These are phyloP conservation scores for Thoreauomyces humboldtii DNA, from an alignment of 192 early-diverging fungal species.

Conservation along the genomic window DNA sequence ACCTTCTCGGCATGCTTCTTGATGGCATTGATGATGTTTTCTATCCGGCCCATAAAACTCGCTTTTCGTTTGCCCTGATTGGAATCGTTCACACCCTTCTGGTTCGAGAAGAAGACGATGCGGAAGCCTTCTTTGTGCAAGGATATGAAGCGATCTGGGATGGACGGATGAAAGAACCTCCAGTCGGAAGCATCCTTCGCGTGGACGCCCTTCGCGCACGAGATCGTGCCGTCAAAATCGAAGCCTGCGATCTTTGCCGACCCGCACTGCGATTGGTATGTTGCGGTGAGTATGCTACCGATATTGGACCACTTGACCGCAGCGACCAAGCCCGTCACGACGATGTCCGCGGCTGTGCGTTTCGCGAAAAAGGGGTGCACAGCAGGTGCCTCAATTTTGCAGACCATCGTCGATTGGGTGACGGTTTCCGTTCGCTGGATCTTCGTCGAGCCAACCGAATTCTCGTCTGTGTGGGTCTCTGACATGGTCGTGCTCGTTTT, in stretches of 20 bases:
- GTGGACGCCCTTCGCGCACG: constrained; percentile 59
- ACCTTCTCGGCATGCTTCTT: constrained; percentile 11
- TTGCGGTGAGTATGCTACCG: constrained; percentile 7
- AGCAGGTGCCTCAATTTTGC: too few species aligned
- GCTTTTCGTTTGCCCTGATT: constrained; percentile 23
- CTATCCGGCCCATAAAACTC: constrained; percentile 32
- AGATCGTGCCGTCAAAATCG: constrained; percentile 81
- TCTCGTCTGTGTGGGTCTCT: too few species aligned
- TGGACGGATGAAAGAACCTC: constrained; percentile 58
- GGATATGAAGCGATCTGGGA: constrained; percentile 58
- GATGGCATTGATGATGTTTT: constrained; percentile 45
- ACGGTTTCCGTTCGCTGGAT: too few species aligned
- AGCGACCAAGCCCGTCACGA: too few species aligned
- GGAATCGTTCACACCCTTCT: constrained; percentile 51
- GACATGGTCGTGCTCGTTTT: too few species aligned
- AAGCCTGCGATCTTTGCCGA: constrained; percentile 61
- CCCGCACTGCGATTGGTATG: not conserved
- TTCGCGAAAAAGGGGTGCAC: too few species aligned
- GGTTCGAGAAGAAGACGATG: constrained; percentile 76
- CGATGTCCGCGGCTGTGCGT: too few species aligned
- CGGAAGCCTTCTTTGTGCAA: constrained; percentile 57
- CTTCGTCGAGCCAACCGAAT: too few species aligned
- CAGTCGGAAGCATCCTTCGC: constrained; percentile 78
- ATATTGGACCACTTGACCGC: constrained; percentile 7
- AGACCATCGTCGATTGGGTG: too few species aligned